phyloP scores from a whole-genome alignment of 2,329 filamentous ascomycete species.

The Podosphaera fusca region DNA sequence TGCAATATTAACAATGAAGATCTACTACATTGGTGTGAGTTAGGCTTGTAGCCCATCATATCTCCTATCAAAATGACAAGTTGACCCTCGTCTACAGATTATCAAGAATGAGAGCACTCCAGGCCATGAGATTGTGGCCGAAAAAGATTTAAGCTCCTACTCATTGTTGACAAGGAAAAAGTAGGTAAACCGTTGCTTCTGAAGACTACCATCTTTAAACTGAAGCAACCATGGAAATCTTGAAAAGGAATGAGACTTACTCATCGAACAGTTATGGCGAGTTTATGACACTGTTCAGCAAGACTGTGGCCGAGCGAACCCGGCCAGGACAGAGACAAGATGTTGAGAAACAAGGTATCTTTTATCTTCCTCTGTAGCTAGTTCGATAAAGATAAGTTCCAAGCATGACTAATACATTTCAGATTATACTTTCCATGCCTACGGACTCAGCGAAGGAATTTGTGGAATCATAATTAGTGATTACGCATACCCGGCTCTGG shows the following conservation, averaged over 20 bases:
- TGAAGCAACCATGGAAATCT: neutral
- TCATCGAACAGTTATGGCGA: slow-evolving; percentile 22
- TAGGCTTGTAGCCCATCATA: slow-evolving; percentile 5
- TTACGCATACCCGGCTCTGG: slow-evolving; percentile 50
- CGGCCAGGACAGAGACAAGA: slow-evolving; percentile 62
- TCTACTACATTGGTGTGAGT: slow-evolving; percentile 57
- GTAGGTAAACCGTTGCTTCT: slow-evolving; percentile 20
- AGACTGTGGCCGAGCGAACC: slow-evolving; percentile 72
- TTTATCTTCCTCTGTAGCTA: neutral
- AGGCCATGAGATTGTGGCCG: slow-evolving; percentile 50
- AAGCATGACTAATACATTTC: neutral
- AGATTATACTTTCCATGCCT: slow-evolving; percentile 59
- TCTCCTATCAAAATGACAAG: slow-evolving; percentile 10
- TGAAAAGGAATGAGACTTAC: neutral
- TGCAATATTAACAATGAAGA: slow-evolving; percentile 3
- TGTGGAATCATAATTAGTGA: slow-evolving; percentile 59
- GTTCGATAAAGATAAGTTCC: neutral
- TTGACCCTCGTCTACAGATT: slow-evolving; percentile 29
- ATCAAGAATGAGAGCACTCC: slow-evolving; percentile 60
- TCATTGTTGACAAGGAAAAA: slow-evolving; percentile 56
- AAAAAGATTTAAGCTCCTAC: slow-evolving; percentile 57
- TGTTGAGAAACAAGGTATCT: slow-evolving; percentile 54
- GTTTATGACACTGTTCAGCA: slow-evolving; percentile 68
- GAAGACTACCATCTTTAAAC: too few relatives aligned
- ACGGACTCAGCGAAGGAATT: slow-evolving; percentile 50